These are phyloP conservation scores for Cylindrotheca fusiformis DNA, from an alignment of 108 stramenopile genomes.

Conservation along the genomic window DNA sequence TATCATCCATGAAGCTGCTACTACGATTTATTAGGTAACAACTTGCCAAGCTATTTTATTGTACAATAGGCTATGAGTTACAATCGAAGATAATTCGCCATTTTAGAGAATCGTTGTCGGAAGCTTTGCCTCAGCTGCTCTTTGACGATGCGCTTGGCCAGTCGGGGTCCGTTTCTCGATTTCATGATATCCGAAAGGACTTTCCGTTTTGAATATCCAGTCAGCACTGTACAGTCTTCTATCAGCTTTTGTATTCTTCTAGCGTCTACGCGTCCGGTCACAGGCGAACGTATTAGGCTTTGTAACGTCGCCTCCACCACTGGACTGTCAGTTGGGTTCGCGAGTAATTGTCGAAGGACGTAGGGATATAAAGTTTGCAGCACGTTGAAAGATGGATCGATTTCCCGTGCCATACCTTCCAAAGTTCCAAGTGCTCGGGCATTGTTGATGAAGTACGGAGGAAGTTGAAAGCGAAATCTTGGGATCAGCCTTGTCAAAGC, in stretches of 20 bases:
- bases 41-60: too few species aligned
- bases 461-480: conserved; percentile 68
- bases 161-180: conserved; percentile 41
- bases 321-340: conserved; percentile 52
- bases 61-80: too few species aligned
- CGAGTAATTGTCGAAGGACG: conserved; percentile 48
- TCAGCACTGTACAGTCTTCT: conserved; percentile 49
- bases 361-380: conserved; percentile 68
- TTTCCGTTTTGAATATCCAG: conserved; percentile 47
- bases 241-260: conserved; percentile 42
- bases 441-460: conserved; percentile 80
- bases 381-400: conserved; percentile 71
- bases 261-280: conserved; percentile 38
- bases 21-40: too few species aligned
- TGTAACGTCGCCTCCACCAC: conserved; percentile 60
- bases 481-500: conserved; percentile 61
- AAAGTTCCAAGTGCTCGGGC: conserved; percentile 61
- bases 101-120: neutral
- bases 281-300: conserved; percentile 41
- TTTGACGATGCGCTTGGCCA: conserved; percentile 24
- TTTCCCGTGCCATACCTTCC: conserved; percentile 70
- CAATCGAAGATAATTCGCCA: conserved; percentile 1
- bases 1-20: too few species aligned
- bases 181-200: conserved; percentile 59
- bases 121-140: conserved; percentile 18